Conservation (phyloP, 257 asterid genomes). For the Primulina huaijiensis region DNA sequence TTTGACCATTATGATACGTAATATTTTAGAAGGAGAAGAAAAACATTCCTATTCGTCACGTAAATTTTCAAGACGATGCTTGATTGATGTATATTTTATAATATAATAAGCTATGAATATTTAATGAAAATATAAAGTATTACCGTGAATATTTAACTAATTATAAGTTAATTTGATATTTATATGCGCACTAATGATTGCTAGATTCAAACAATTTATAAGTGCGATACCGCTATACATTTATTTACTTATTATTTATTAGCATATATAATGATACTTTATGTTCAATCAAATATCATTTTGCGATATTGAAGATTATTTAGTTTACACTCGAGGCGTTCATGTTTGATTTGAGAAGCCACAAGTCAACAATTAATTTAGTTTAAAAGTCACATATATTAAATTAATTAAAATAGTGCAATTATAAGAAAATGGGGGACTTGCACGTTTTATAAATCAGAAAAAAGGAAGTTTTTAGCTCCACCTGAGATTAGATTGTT, state of each 20-base stretch:
- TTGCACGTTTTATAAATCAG: conserved; percentile 10
- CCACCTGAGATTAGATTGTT: conserved; percentile 23
- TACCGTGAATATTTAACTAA: too few relatives aligned
- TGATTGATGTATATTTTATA: too few relatives aligned
- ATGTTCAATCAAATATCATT: conserved; percentile 29
- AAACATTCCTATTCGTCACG: too few relatives aligned
- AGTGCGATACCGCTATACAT: not conserved
- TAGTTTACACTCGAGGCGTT: conserved; percentile 16
- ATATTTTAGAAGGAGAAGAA: too few relatives aligned
- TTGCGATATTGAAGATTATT: conserved; percentile 19
- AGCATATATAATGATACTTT: conserved; percentile 23
- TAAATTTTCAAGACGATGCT: not conserved
- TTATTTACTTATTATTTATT: not conserved
- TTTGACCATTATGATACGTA: too few relatives aligned
- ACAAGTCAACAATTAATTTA: conserved; percentile 11
- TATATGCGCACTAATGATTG: conserved; percentile 9
- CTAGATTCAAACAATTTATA: conserved; percentile 18
- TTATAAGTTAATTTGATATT: conserved; percentile 13
- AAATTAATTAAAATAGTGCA: conserved; percentile 21
- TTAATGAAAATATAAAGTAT: too few relatives aligned
- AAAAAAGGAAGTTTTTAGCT: conserved; percentile 32
- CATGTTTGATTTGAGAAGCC: conserved; percentile 29
- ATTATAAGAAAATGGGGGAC: conserved; percentile 25
- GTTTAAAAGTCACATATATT: conserved; percentile 2
- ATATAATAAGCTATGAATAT: too few relatives aligned